Conservation (phyloP, 768 basidiomycete genomes). For the Tulasnella sp. region DNA sequence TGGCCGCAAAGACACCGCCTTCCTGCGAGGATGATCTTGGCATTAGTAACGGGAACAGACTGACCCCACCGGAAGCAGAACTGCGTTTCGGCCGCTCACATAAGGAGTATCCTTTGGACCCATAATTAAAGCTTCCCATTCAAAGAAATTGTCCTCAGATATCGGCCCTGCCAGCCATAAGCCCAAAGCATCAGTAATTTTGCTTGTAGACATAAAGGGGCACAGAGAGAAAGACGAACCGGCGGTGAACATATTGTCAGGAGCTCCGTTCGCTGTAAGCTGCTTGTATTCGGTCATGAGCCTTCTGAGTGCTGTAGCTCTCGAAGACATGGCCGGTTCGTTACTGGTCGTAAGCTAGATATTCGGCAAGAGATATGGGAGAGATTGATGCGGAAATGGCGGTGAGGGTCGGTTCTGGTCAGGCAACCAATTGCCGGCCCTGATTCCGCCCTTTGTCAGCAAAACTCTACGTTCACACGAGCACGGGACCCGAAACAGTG, state of each 20-base stretch:
- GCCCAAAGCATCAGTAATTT: neutral
- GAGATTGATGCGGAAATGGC: neutral
- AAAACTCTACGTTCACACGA: neutral
- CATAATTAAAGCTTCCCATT: slow-evolving; percentile 72
- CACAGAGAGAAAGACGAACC: slow-evolving; percentile 38
- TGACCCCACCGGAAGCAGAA: neutral
- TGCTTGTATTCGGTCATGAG: slow-evolving; percentile 93
- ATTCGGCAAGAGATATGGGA: neutral
- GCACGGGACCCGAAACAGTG: neutral
- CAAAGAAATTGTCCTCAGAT: slow-evolving; percentile 89
- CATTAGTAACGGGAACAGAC: neutral
- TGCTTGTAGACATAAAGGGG: slow-evolving; percentile 1
- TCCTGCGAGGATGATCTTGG: slow-evolving; percentile 44
- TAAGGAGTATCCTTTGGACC: slow-evolving; percentile 94
- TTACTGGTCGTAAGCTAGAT: neutral
- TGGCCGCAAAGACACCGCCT: slow-evolving; percentile 90
- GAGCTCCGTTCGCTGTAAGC: slow-evolving; percentile 72
- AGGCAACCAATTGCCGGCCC: neutral
- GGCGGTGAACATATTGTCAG: slow-evolving; percentile 95
- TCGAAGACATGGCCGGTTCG: slow-evolving; percentile 10
- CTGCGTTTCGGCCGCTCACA: slow-evolving; percentile 40
- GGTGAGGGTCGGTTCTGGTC: neutral
- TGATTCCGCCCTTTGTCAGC: neutral
- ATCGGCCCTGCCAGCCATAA: slow-evolving; percentile 58
- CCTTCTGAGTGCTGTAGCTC: slow-evolving; percentile 66